Evolutionary conservation across 2,329 filamentous ascomycete species (phyloP), one percentile per base, ranked within the genome.

Genomic region (Nectriaceae sp.): DNA sequence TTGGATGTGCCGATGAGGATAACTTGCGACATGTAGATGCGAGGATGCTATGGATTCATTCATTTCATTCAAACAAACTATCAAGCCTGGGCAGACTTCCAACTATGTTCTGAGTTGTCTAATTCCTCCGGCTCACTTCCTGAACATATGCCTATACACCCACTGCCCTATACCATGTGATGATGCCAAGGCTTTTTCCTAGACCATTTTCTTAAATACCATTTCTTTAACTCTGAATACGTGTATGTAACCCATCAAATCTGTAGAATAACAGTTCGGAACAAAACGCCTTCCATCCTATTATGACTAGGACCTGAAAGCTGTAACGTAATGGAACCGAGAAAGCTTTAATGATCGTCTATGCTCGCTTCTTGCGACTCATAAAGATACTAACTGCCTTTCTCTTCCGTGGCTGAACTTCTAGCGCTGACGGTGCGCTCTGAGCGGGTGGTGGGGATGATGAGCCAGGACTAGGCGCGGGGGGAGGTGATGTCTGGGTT

Each of bases 331-430:
- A n/a, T n/a, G n/a, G n/a, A n/a, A n/a, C n/a, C n/a, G n/a, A n/a
- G n/a, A n/a, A n/a, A n/a, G n/a, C n/a, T n/a, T n/a, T n/a, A n/a
- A n/a, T n/a, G n/a, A n/a, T n/a, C n/a, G n/a, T n/a, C 24, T 29
- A 29, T 5, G 8, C 11, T 36, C 59, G 60, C 60, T 73, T 78
- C 62, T 75, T 73, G 38, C 54, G 56, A 35, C 66, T 70, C 74
- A 79, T 78, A 52, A 81, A 81, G n/a, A 79, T 66, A 51, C 74
- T 73, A 4, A 74, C 72, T 1, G 67, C 61, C 57, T 77, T 77
- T 44, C 76, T 70, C 57, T 79, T 79, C 36, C 67, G 65, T 8
- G 55, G 43, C 3, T 40, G 52, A 21, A 48, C 36, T 13, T 43
- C 24, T 11, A 40, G 11, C 18, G 50, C 35, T 37, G 54, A 40